A percentile compares a stretch with the other conserved stretches of the same genome.
phyloP scores from a whole-genome alignment of 1,284 basidiomycete genomes.

The Ustilago cynodontis region DNA sequence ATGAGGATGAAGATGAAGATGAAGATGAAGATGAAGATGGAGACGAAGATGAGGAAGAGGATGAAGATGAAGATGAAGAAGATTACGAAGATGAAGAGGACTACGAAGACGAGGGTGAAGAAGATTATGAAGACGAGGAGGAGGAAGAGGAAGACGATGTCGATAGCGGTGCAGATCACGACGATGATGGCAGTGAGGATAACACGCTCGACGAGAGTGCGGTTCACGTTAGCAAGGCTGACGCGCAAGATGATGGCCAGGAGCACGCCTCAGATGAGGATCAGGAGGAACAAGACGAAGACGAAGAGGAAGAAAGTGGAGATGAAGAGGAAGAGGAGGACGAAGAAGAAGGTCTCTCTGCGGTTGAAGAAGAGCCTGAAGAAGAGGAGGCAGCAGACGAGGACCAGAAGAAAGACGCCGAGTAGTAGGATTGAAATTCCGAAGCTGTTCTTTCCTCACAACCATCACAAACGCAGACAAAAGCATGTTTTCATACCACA shows the following conservation, averaged over 20 bases:
- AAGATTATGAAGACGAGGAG: slow-evolving; percentile 51
- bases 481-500: too few species aligned
- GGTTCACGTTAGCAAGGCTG: slow-evolving; percentile 25
- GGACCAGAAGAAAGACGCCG: background rate
- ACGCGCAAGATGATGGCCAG: slow-evolving; percentile 51
- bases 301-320: slow-evolving; percentile 74
- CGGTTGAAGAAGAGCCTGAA: slow-evolving; percentile 50
- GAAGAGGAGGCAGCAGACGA: slow-evolving; percentile 29
- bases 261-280: slow-evolving; percentile 18
- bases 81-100: slow-evolving; percentile 48
- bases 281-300: slow-evolving; percentile 73
- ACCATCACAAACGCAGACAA: background rate
- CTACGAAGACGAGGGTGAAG: slow-evolving; percentile 56
- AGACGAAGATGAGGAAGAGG: slow-evolving; percentile 75
- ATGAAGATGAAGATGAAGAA: slow-evolving; percentile 44
- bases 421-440: background rate
- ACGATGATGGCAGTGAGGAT: slow-evolving; percentile 11
- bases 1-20: slow-evolving; percentile 71
- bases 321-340: slow-evolving; percentile 46
- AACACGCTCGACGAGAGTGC: slow-evolving; percentile 10
- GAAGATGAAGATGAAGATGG: slow-evolving; percentile 70
- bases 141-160: slow-evolving; percentile 18
- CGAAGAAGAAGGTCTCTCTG: slow-evolving; percentile 48
- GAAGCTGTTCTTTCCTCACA: background rate
- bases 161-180: slow-evolving; percentile 9